phyloP scores from a whole-genome alignment of 768 basidiomycete genomes.

The Filobasidium floriforme region DNA sequence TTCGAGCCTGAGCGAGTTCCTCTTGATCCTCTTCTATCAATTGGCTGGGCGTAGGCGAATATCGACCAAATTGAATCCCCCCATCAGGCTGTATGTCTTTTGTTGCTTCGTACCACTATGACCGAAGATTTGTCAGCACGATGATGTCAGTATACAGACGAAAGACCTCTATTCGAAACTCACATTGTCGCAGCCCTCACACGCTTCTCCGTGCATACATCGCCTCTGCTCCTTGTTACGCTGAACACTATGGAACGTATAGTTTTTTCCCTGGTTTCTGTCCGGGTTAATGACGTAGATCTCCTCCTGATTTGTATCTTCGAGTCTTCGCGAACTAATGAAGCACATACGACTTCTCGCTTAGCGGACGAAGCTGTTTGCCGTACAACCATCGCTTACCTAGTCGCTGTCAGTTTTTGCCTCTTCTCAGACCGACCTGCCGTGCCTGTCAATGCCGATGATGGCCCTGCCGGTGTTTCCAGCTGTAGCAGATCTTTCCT shows the following conservation, averaged over 20 bases:
- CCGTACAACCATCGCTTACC: not conserved
- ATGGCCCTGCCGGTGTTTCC: not conserved
- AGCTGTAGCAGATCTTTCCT: not conserved
- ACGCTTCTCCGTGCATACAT: slow-evolving; percentile 66
- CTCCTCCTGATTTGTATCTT: slow-evolving; percentile 43
- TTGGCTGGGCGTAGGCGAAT: not conserved
- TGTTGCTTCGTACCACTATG: slow-evolving; percentile 11
- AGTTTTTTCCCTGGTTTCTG: slow-evolving; percentile 59
- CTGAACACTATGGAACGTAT: slow-evolving; percentile 70
- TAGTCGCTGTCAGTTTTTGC: not conserved
- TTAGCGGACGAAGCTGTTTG: too few relatives aligned
- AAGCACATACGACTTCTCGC: not conserved
- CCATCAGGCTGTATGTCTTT: not conserved
- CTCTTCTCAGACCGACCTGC: not conserved
- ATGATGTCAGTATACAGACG: not conserved
- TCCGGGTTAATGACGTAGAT: slow-evolving; percentile 60
- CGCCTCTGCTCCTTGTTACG: slow-evolving; percentile 59
- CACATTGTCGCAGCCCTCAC: slow-evolving; percentile 73
- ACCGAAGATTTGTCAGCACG: not conserved
- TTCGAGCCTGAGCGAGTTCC: slow-evolving; percentile 27
- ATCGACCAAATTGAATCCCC: not conserved
- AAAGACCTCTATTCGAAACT: slow-evolving; percentile 28
- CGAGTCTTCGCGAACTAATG: not conserved
- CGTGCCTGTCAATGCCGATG: not conserved
- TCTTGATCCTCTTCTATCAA: not conserved